A percentile compares a stretch with the other conserved stretches of the same genome.
Evolutionary conservation across 2,329 filamentous ascomycete species (phyloP).

Genomic region (Colletotrichum echinochloae): DNA sequence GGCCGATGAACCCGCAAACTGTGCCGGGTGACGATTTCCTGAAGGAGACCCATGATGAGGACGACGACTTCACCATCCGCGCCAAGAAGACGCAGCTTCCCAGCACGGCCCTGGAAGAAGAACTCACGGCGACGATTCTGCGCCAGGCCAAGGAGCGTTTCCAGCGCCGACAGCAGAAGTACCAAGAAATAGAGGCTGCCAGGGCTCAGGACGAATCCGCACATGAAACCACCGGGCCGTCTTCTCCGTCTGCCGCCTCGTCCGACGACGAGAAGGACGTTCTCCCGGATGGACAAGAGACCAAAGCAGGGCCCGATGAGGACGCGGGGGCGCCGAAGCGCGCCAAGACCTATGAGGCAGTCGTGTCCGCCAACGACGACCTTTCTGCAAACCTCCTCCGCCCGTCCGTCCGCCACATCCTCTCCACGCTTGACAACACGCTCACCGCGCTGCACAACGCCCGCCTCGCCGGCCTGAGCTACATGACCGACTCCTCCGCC

Average conservation of each 20-base stretch:
- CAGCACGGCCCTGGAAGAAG: constrained; percentile 75
- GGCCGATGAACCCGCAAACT: constrained; percentile 75
- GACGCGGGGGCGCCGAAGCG: not conserved
- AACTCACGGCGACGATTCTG: constrained; percentile 74
- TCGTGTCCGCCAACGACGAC: constrained; percentile 78
- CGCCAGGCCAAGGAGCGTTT: constrained; percentile 77
- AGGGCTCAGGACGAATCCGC: constrained; percentile 1
- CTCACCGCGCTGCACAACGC: constrained; percentile 78
- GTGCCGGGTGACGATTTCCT: constrained; percentile 71
- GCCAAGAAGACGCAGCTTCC: constrained; percentile 58
- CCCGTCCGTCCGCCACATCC: constrained; percentile 76
- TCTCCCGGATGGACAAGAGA: not conserved
- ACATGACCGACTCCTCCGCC: constrained; percentile 55
- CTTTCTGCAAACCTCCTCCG: constrained; percentile 72
- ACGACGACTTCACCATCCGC: constrained; percentile 65
- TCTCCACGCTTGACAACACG: constrained; percentile 76
- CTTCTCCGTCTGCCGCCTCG: constrained; percentile 9
- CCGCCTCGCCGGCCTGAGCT: constrained; percentile 64
- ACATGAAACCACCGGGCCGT: not conserved
- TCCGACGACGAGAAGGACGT: constrained; percentile 12
- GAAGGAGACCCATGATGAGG: constrained; percentile 57
- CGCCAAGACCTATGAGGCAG: constrained; percentile 57
- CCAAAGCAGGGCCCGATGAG: not conserved
- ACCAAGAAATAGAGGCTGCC: not conserved
- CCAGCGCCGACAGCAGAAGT: constrained; percentile 49